phyloP scores from a whole-genome alignment of 129 eudicot genomes.

The Flaveria trinervia region DNA sequence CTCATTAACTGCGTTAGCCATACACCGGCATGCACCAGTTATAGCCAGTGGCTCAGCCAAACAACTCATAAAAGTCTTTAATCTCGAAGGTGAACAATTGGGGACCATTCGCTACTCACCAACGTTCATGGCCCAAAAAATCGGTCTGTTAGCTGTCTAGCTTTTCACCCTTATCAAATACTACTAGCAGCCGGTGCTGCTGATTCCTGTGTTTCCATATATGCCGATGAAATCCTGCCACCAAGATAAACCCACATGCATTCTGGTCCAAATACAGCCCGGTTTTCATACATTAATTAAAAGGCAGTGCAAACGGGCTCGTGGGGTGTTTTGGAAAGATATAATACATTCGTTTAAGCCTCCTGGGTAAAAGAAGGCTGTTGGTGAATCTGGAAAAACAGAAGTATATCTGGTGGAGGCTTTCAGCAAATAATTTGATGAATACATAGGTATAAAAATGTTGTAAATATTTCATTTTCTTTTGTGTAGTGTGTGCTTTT shows the following conservation, averaged over 20 bases:
- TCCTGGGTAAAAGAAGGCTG: slow-evolving; percentile 38
- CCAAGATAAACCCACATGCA: slow-evolving; percentile 40
- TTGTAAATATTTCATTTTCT: slow-evolving; percentile 59
- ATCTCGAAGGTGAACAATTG: slow-evolving; percentile 75
- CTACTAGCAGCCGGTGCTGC: slow-evolving; percentile 94
- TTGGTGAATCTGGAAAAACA: background rate
- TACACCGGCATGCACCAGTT: slow-evolving; percentile 89
- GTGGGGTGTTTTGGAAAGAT: slow-evolving; percentile 13
- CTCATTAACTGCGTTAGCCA: slow-evolving; percentile 89
- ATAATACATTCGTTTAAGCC: slow-evolving; percentile 69
- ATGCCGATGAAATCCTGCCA: slow-evolving; percentile 73
- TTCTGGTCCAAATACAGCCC: background rate
- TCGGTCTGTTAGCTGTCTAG: slow-evolving; percentile 80
- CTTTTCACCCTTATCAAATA: slow-evolving; percentile 95
- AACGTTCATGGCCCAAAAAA: slow-evolving; percentile 94
- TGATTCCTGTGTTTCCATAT: slow-evolving; percentile 84
- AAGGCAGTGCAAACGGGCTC: background rate
- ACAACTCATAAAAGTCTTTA: slow-evolving; percentile 85
- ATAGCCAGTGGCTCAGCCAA: slow-evolving; percentile 97
- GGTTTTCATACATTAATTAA: background rate
- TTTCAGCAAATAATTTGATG: slow-evolving; percentile 62
- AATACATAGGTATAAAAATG: slow-evolving; percentile 48
- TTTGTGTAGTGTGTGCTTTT: slow-evolving; percentile 29
- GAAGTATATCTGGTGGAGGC: slow-evolving; percentile 58
- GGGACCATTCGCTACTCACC: slow-evolving; percentile 86